phyloP scores from a whole-genome alignment of 2,329 filamentous ascomycete genomes.

The Epichloe amarillans region DNA sequence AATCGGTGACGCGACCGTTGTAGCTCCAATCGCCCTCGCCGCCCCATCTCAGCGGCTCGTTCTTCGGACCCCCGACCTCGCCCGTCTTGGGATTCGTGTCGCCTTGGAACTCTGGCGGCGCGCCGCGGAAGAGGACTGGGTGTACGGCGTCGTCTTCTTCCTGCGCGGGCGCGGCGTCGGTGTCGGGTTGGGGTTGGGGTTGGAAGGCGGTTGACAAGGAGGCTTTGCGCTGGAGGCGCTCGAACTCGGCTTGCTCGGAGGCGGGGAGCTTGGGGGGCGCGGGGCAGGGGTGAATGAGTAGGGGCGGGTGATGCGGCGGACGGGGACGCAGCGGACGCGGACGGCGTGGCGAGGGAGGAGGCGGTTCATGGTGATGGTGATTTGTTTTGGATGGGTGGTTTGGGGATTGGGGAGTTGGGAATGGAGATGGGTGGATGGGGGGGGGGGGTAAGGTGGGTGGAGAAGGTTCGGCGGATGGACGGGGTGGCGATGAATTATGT shows the following conservation, averaged over 20 bases:
- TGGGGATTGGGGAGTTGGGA: too few species aligned
- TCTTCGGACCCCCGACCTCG: constrained; percentile 93
- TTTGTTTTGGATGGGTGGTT: too few species aligned
- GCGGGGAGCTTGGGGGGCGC: constrained; percentile 80
- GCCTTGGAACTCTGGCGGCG: constrained; percentile 83
- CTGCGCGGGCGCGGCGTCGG: constrained; percentile 2
- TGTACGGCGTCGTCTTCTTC: constrained; percentile 19
- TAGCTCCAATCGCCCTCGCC: constrained; percentile 71
- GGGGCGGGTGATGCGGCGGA: constrained; percentile 11
- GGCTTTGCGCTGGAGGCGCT: constrained; percentile 61
- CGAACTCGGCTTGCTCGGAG: constrained; percentile 81
- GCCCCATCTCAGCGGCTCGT: constrained; percentile 86
- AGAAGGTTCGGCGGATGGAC: too few species aligned
- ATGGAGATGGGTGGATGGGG: too few species aligned
- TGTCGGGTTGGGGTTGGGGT: constrained; percentile 9
- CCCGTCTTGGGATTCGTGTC: constrained; percentile 88
- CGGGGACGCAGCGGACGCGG: neutral
- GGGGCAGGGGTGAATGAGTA: constrained; percentile 41
- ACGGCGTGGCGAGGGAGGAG: constrained; percentile 3
- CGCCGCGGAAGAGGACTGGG: constrained; percentile 53
- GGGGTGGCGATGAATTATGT: too few species aligned
- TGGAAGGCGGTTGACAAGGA: constrained; percentile 31
- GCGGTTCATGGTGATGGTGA: neutral
- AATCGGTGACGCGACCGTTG: constrained; percentile 90
- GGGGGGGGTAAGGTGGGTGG: too few species aligned